Base-by-base conservation (phyloP, 371 early-diverging fungal genomes). In the Funneliformis caledonium region DNA sequence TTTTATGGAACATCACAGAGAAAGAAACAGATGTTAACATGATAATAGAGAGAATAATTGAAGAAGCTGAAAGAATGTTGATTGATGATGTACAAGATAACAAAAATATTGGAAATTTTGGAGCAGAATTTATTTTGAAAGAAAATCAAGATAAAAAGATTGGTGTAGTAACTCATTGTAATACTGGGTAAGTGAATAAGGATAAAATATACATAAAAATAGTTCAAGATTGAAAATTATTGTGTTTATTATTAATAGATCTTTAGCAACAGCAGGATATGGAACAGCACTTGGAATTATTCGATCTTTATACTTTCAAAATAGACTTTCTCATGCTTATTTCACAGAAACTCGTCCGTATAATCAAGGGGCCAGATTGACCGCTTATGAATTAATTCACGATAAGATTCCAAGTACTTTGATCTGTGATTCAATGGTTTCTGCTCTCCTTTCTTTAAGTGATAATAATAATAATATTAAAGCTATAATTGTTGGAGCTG, bases 311-410 rank as follows among this genome's bases (percentile, higher is more conserved):
- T 88, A 96, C 78, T 81, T 78, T 19, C 84, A 81, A 22, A 85
- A 87, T 7, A 76, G 85, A 2, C 86, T 97, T 33, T 87, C 89
- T 14, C 97, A 95, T 80, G 96, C 94, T 37, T 97, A 91, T 80
- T 98, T 96, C 85, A 96, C 98, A 19, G 98, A 98, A 84, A 98
- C 98, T 4, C 88, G 99, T 22, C 99, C 98, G 9, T 98, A 98
- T 86, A 97, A 97, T 87, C 98, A 98, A 86, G 99, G 98, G 1
- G 93, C 95, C 4, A 91, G 98, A 10, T 86, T 98, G 80, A 98
- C 98, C 10, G 96, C 98, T 31, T 98, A 95, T 81, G 99, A 98
- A 85, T 91, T 98, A 14, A 91, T 94, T n/a, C 92, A 92, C 82
- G 99, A 98, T 81, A 83, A 90, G 31, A 97, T 98, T 42, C 97